Evolutionary conservation across 164 flowering plant genomes (phyloP).

Genomic region (Magnolia kwangsiensis): DNA sequence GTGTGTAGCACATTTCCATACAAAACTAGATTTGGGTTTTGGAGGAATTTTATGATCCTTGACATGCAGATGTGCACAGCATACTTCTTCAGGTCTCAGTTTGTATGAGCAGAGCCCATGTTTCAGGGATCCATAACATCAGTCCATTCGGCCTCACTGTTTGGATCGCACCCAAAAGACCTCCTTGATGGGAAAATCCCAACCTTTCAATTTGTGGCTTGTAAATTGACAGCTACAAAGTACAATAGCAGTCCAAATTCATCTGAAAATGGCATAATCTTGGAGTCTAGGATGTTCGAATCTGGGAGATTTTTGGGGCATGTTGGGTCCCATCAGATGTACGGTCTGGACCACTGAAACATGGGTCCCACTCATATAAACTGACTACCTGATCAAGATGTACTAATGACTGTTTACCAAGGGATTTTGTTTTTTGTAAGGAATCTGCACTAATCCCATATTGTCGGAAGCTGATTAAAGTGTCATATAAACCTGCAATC

Average conservation of each 20-base stretch:
- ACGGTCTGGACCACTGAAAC: not conserved
- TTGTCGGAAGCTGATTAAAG: not conserved
- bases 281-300: not conserved
- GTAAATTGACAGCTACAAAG: not conserved
- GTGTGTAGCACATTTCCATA: not conserved
- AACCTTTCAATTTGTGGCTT: not conserved
- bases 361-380: not conserved
- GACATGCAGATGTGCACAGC: not conserved
- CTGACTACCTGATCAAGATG: not conserved
- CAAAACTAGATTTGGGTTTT: not conserved
- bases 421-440: too few species aligned
- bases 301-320: not conserved
- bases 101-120: too few species aligned
- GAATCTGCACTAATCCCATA: too few species aligned
- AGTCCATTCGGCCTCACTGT: too few species aligned
- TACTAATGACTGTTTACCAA: not conserved
- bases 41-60: not conserved
- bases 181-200: not conserved
- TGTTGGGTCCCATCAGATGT: not conserved
- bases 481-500: not conserved
- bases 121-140: too few species aligned
- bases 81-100: too few species aligned
- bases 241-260: not conserved
- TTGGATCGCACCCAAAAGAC: not conserved
- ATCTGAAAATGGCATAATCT: not conserved